Evolutionary conservation across 2,329 filamentous ascomycete species (phyloP).

Genomic region (Blastomyces gilchristii): DNA sequence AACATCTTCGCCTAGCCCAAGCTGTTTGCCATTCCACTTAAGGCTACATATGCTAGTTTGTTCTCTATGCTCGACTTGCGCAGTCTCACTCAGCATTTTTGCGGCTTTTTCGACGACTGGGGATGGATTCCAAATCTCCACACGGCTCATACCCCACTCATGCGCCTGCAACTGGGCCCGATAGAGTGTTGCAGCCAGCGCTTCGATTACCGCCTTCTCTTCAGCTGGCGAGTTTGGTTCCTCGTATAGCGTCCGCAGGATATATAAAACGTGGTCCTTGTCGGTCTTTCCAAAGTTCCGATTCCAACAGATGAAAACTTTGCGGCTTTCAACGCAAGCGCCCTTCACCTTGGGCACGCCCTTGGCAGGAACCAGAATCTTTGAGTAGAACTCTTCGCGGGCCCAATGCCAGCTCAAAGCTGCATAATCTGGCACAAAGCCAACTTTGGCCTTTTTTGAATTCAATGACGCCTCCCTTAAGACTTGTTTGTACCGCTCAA

Average conservation of each 20-base stretch:
- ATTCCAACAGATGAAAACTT: slow-evolving; percentile 34
- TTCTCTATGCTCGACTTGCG: slow-evolving; percentile 36
- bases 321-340: slow-evolving; percentile 47
- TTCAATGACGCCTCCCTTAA: slow-evolving; percentile 42
- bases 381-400: slow-evolving; percentile 67
- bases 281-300: slow-evolving; percentile 30
- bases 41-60: slow-evolving; percentile 38
- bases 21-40: slow-evolving; percentile 36
- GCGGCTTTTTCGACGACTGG: slow-evolving; percentile 40
- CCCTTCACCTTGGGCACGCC: slow-evolving; percentile 53
- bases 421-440: slow-evolving; percentile 57
- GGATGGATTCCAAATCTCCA: slow-evolving; percentile 78
- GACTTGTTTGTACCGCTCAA: slow-evolving; percentile 53
- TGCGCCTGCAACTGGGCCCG: slow-evolving; percentile 61
- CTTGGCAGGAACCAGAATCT: slow-evolving; percentile 47
- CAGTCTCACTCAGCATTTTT: slow-evolving; percentile 28
- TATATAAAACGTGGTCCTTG: slow-evolving; percentile 32
- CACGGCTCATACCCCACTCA: slow-evolving; percentile 57
- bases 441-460: slow-evolving; percentile 45
- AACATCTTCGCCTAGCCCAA: slow-evolving; percentile 30
- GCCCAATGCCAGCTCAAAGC: slow-evolving; percentile 67
- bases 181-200: slow-evolving; percentile 53
- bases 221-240: slow-evolving; percentile 32
- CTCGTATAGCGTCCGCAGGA: slow-evolving; percentile 35
- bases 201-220: slow-evolving; percentile 41